Evolutionary conservation across 371 early-diverging fungal species (phyloP), one percentile per base, ranked within the genome.

Genomic region (Funneliformis caledonium): DNA sequence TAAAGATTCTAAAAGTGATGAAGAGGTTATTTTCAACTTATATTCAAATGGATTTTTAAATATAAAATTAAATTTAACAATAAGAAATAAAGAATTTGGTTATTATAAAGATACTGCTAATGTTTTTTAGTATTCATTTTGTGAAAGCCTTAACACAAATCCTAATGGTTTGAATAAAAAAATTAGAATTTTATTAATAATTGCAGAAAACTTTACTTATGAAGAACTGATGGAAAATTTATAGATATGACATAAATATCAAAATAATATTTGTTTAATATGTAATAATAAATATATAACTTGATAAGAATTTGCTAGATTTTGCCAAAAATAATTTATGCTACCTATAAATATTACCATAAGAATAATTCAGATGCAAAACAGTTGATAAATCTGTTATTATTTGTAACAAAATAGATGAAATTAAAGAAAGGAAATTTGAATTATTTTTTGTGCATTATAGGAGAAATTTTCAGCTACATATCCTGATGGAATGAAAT

Each of bases 351-450:
- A 47, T 69, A 26, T 69, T 45, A 2, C 3, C 4, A n/a, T 19
- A 14, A 45, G 4, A 69, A 69, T 69, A 47, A 10, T 19, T 47
- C 69, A 45, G 47, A n/a, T 42, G 11, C 19, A 2, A 4, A 45
- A 6, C 47, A 69, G 43, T 69, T 19, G 43, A 42, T 12, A 69
- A 45, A n/a, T 47, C 69, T 14, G 2, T n/a, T n/a, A 45, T 69
- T 69, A 4, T 16, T 16, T 0, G 2, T n/a, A 19, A 4, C 47
- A 69, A 69, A 69, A 69, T 69, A 47, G 1, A 9, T 69, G 47
- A 45, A 45, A 47, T 42, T 47, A 69, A 69, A 69, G 70, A n/a
- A 69, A 69, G 45, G 47, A n/a, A 69, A 69, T 43, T 4, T 26
- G 26, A 26, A 26, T 26, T 26, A 26, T 26, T 26, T 26, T 26